These are phyloP conservation scores for Euphorbia pulcherrima DNA, from an alignment of 345 rosid genomes.

Conservation along the genomic window DNA sequence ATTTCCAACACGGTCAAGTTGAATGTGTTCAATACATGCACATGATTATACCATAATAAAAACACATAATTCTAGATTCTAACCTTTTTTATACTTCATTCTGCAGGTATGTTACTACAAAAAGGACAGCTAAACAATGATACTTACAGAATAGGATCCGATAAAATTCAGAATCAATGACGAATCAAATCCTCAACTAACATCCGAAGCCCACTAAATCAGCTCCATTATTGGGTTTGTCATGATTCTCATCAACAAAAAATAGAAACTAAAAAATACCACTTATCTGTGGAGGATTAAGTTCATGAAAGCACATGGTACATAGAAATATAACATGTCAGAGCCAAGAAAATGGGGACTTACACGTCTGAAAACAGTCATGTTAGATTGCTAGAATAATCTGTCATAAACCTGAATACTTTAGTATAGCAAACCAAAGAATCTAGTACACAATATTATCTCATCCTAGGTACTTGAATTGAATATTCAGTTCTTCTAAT, in stretches of 20 bases:
- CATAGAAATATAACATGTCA: not conserved
- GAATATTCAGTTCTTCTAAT: conserved; percentile 4
- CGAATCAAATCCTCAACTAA: too few species aligned
- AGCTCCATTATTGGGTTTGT: not conserved
- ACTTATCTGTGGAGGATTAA: not conserved
- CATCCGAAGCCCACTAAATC: not conserved
- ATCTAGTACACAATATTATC: not conserved
- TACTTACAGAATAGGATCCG: too few species aligned
- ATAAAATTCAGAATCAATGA: too few species aligned
- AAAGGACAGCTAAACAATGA: too few species aligned
- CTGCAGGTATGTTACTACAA: too few species aligned
- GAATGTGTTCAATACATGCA: too few species aligned
- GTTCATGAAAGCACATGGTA: not conserved
- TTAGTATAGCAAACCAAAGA: not conserved
- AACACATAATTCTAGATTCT: too few species aligned
- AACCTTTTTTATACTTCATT: too few species aligned
- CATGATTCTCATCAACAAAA: not conserved
- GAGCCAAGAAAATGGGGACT: not conserved
- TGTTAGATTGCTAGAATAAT: conserved; percentile 10
- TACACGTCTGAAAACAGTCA: conserved; percentile 1
- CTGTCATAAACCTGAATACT: not conserved
- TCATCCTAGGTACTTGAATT: conserved; percentile 6
- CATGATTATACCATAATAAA: too few species aligned
- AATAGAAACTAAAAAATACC: not conserved
- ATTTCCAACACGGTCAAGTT: too few species aligned